These are phyloP conservation scores for Lodderomyces metapsilosis DNA, from an alignment of 1,139 yeast species.

Conservation along the genomic window DNA sequence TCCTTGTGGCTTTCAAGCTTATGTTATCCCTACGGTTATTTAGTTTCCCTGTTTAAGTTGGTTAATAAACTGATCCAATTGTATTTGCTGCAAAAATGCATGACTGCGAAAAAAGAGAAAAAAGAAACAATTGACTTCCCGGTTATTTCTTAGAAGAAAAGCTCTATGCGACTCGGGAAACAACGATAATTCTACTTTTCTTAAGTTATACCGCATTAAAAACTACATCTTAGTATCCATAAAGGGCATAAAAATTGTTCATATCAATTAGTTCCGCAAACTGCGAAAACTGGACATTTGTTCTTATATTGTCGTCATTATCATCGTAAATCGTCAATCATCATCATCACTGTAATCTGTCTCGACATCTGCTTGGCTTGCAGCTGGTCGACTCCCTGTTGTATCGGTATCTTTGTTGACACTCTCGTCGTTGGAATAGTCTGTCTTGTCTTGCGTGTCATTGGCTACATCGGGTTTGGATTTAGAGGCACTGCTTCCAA, in stretches of 20 bases:
- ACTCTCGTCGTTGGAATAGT: not conserved
- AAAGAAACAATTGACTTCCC: too few relatives aligned
- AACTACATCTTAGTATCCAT: too few relatives aligned
- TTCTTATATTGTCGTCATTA: not conserved
- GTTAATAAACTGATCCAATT: too few relatives aligned
- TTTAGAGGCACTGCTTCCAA: not conserved
- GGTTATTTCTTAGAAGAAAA: too few relatives aligned
- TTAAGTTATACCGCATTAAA: too few relatives aligned
- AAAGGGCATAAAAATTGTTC: too few relatives aligned
- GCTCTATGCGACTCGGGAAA: too few relatives aligned
- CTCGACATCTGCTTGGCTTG: slow-evolving; percentile 11
- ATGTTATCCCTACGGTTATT: too few relatives aligned
- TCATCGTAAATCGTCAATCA: slow-evolving; percentile 1
- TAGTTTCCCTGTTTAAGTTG: too few relatives aligned
- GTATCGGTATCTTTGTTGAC: not conserved
- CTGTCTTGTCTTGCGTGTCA: not conserved
- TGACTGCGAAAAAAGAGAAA: not conserved
- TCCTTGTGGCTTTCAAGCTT: too few relatives aligned
- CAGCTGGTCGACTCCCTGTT: not conserved
- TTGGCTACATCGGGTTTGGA: not conserved
- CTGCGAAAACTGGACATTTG: not conserved
- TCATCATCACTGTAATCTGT: slow-evolving; percentile 15
- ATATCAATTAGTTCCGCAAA: not conserved
- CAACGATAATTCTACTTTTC: too few relatives aligned
- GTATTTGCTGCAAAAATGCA: slow-evolving; percentile 1